Evolutionary conservation across 805 yeast species (phyloP).

Genomic region (Zygoascus bituminiphila): DNA sequence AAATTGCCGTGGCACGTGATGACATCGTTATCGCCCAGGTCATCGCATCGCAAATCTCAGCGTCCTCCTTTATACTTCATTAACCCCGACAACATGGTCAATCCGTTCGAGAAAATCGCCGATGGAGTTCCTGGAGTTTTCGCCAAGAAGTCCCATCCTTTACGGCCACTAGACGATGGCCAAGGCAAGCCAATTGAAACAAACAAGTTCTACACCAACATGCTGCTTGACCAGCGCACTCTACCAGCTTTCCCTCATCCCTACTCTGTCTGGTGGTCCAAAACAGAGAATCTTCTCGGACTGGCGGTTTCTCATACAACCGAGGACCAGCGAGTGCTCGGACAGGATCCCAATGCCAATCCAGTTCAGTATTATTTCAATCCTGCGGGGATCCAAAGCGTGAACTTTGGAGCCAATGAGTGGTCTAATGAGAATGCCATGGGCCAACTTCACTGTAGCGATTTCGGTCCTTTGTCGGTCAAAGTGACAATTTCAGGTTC

Average conservation of each 20-base stretch:
- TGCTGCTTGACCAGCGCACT: slow-evolving; percentile 57
- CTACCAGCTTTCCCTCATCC: slow-evolving; percentile 79
- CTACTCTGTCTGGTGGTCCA: slow-evolving; percentile 62
- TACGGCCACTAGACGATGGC: slow-evolving; percentile 8
- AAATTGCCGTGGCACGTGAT: too few species aligned
- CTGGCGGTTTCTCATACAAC: slow-evolving; percentile 60
- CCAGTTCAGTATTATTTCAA: slow-evolving; percentile 41
- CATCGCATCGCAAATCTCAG: too few species aligned
- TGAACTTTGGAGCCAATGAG: slow-evolving; percentile 33
- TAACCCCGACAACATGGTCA: slow-evolving; percentile 4
- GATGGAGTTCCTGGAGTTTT: slow-evolving; percentile 9
- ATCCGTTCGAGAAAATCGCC: neutral
- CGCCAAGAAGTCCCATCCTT: slow-evolving; percentile 10
- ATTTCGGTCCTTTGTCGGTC: slow-evolving; percentile 43
- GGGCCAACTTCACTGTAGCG: slow-evolving; percentile 14
- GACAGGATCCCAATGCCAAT: slow-evolving; percentile 46
- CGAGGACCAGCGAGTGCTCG: slow-evolving; percentile 55
- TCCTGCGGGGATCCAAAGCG: slow-evolving; percentile 42
- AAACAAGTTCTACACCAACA: slow-evolving; percentile 70
- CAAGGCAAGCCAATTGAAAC: slow-evolving; percentile 48
- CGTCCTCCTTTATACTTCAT: too few species aligned
- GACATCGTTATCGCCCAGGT: too few species aligned
- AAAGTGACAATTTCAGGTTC: slow-evolving; percentile 33
- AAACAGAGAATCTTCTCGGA: slow-evolving; percentile 43
- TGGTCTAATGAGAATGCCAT: slow-evolving; percentile 8